These are phyloP conservation scores for Rhodofomes roseus DNA, from an alignment of 1,284 basidiomycete genomes.

Conservation along the genomic window DNA sequence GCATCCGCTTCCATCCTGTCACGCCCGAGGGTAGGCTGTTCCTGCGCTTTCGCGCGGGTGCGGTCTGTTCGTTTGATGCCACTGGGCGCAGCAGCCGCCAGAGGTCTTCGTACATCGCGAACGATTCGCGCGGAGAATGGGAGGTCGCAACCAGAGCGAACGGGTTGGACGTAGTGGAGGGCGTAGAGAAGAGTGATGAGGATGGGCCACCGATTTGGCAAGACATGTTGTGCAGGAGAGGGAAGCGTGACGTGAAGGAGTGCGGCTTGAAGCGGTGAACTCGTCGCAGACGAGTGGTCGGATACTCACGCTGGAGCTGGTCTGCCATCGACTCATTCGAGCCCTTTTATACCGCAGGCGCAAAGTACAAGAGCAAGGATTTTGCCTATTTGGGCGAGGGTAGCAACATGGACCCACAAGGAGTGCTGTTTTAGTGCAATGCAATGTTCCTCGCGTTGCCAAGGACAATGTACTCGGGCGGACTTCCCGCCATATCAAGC, in stretches of 20 bases:
- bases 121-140: conserved; percentile 18
- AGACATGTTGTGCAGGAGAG: neutral
- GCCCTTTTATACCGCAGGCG: neutral
- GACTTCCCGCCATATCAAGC: neutral
- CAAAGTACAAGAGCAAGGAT: neutral
- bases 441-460: neutral
- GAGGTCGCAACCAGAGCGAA: conserved; percentile 18
- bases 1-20: conserved; percentile 13
- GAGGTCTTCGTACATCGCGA: conserved; percentile 18
- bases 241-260: neutral
- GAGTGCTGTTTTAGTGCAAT: neutral
- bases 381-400: neutral
- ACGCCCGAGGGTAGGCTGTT: conserved; percentile 13
- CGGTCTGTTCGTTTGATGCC: conserved; percentile 1
- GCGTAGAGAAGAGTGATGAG: conserved; percentile 7
- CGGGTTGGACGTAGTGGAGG: conserved; percentile 13
- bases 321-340: neutral
- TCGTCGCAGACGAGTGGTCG: conserved; percentile 1
- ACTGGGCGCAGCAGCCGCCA: conserved; percentile 8
- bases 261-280: neutral
- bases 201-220: conserved; percentile 5
- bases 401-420: neutral
- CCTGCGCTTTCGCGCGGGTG: conserved; percentile 5
- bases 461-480: neutral
- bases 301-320: neutral